phyloP scores from a whole-genome alignment of 2,329 filamentous ascomycete species.

The Penicillium sp. region DNA sequence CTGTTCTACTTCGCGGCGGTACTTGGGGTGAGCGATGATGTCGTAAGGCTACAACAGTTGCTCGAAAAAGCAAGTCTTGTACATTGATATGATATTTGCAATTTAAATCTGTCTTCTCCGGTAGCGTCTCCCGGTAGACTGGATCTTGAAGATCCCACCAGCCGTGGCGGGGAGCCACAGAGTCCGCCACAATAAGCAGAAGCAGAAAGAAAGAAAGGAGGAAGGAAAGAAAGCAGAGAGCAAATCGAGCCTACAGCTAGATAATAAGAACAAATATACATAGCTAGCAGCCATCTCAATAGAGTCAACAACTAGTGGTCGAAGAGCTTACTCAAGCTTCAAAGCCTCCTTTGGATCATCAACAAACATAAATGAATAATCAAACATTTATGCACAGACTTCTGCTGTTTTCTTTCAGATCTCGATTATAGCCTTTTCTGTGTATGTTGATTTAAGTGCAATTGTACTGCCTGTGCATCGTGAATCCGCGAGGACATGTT shows the following conservation, averaged over 20 bases:
- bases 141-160: background rate
- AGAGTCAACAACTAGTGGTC: conserved; percentile 6
- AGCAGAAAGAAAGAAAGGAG: background rate
- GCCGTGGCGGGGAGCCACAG: background rate
- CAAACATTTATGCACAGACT: conserved; percentile 6
- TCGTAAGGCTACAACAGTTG: background rate
- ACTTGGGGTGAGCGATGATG: background rate
- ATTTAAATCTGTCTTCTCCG: background rate
- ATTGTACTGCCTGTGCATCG: conserved; percentile 2
- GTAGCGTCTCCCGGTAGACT: background rate
- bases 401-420: conserved; percentile 3
- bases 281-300: conserved; percentile 8
- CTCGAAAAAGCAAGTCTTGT: background rate
- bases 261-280: background rate
- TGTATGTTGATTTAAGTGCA: conserved; percentile 6
- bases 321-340: conserved; percentile 4
- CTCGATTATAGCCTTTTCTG: conserved; percentile 1
- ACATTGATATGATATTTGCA: background rate
- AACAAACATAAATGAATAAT: conserved; percentile 1
- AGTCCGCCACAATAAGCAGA: background rate
- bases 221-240: no score
- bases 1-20: background rate
- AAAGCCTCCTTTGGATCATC: conserved; percentile 10
- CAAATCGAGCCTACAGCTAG: no score
- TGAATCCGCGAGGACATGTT: conserved; percentile 2